These are phyloP conservation scores for Ceratocystis huliohia DNA, from an alignment of 2,329 filamentous ascomycete species.

Conservation along the genomic window DNA sequence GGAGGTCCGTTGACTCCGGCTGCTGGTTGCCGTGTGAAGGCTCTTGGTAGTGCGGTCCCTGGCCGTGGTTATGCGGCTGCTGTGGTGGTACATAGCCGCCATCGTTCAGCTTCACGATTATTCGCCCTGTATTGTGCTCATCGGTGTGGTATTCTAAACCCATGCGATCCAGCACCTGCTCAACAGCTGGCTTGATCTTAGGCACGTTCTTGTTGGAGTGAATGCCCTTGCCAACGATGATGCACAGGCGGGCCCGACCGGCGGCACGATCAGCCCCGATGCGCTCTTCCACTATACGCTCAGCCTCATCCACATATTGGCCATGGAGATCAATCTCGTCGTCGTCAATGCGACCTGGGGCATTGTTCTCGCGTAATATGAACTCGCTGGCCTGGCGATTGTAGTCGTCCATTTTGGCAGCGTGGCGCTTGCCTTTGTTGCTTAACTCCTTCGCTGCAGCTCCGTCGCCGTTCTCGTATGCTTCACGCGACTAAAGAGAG, in stretches of 20 bases:
- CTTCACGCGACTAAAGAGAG: slow-evolving; percentile 51
- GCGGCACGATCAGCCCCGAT: slow-evolving; percentile 63
- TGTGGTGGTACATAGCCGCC: slow-evolving; percentile 44
- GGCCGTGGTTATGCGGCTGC: slow-evolving; percentile 26
- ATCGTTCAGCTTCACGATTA: slow-evolving; percentile 77
- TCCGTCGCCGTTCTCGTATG: slow-evolving; percentile 74
- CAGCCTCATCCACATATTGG: slow-evolving; percentile 80
- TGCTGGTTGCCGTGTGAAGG: slow-evolving; percentile 23
- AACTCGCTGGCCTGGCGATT: slow-evolving; percentile 85
- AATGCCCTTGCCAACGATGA: slow-evolving; percentile 92
- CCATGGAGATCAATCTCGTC: slow-evolving; percentile 94
- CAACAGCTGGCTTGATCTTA: slow-evolving; percentile 91
- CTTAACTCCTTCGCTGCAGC: slow-evolving; percentile 71
- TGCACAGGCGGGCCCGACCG: slow-evolving; percentile 74
- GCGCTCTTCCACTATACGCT: slow-evolving; percentile 74
- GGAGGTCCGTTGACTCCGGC: slow-evolving; percentile 32
- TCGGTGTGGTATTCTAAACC: slow-evolving; percentile 76
- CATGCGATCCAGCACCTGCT: slow-evolving; percentile 70
- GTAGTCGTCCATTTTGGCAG: slow-evolving; percentile 70
- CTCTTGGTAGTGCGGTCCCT: slow-evolving; percentile 17
- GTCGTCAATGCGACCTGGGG: slow-evolving; percentile 53
- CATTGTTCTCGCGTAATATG: slow-evolving; percentile 94
- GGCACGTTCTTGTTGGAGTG: slow-evolving; percentile 72
- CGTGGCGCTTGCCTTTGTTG: slow-evolving; percentile 75
- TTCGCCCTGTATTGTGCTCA: slow-evolving; percentile 66